Evolutionary conservation across 164 flowering plant genomes (phyloP).

Genomic region (Dillenia suffruticosa): DNA sequence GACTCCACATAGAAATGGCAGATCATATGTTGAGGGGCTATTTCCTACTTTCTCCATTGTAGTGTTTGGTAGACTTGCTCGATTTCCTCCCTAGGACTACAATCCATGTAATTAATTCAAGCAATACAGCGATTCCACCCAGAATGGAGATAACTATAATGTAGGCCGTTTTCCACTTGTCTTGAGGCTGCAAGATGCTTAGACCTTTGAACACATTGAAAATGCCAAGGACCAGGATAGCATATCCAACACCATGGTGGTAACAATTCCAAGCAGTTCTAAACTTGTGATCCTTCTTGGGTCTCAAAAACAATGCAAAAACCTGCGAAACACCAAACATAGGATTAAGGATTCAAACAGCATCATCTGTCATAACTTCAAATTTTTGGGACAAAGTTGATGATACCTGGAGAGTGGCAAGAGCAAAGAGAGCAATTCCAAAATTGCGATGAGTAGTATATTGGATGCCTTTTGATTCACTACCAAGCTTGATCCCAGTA

Average conservation of each 20-base stretch:
- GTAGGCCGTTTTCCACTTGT: slow-evolving; percentile 55
- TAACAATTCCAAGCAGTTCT: slow-evolving; percentile 72
- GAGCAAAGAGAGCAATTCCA: slow-evolving; percentile 67
- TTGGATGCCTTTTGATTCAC: slow-evolving; percentile 42
- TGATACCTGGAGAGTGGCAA: slow-evolving; percentile 81
- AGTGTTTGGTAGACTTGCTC: slow-evolving; percentile 38
- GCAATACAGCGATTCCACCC: slow-evolving; percentile 41
- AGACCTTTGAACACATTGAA: slow-evolving; percentile 77
- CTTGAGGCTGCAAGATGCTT: slow-evolving; percentile 43
- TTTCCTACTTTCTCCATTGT: slow-evolving; percentile 19
- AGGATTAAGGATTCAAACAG: background rate
- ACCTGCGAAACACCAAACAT: slow-evolving; percentile 25
- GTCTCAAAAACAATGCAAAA: slow-evolving; percentile 71
- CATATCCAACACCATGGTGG: slow-evolving; percentile 72
- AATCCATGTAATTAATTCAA: slow-evolving; percentile 70
- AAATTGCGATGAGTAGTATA: slow-evolving; percentile 51
- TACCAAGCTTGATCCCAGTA: slow-evolving; percentile 77
- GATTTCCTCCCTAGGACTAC: slow-evolving; percentile 51
- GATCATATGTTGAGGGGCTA: background rate
- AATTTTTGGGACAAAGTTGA: background rate
- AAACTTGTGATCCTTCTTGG: slow-evolving; percentile 68
- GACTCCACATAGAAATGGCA: too few relatives aligned
- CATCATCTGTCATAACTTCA: background rate
- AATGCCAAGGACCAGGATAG: slow-evolving; percentile 58
- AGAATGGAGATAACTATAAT: slow-evolving; percentile 26